These are phyloP conservation scores for Fomitiporia mediterranea DNA, from an alignment of 1,284 basidiomycete species.

Conservation along the genomic window DNA sequence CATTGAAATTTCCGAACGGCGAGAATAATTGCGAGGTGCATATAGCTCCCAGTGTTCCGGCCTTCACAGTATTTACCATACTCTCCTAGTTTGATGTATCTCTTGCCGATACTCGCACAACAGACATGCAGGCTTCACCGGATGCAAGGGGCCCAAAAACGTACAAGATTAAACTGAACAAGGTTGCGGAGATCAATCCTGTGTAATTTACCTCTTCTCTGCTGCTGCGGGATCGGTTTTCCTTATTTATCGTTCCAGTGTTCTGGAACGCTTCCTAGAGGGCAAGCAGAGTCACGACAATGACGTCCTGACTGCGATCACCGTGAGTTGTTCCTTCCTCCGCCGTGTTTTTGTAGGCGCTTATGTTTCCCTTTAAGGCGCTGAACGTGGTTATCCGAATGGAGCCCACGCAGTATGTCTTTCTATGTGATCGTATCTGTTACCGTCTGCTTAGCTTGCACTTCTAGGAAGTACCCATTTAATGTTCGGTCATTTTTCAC, in stretches of 20 bases:
- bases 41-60: background rate
- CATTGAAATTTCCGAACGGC: slow-evolving; percentile 55
- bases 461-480: slow-evolving; percentile 53
- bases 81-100: slow-evolving; percentile 54
- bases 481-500: slow-evolving; percentile 77
- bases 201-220: slow-evolving; percentile 43
- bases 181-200: slow-evolving; percentile 71
- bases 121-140: slow-evolving; percentile 16
- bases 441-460: background rate
- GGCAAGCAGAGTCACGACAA: slow-evolving; percentile 70
- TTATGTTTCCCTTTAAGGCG: slow-evolving; percentile 37
- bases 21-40: slow-evolving; percentile 31
- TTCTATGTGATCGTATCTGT: background rate
- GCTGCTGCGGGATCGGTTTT: background rate
- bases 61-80: slow-evolving; percentile 6
- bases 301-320: slow-evolving; percentile 65
- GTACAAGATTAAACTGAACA: slow-evolving; percentile 59
- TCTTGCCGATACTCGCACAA: slow-evolving; percentile 34
- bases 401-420: slow-evolving; percentile 51
- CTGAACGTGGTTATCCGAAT: slow-evolving; percentile 73
- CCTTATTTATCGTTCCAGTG: slow-evolving; percentile 34
- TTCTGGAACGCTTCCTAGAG: slow-evolving; percentile 57
- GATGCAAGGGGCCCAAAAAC: slow-evolving; percentile 43
- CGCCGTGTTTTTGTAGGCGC: background rate
- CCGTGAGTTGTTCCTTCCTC: slow-evolving; percentile 37